A percentile compares a stretch with the other conserved stretches of the same genome.
phyloP scores from a whole-genome alignment of 2,329 filamentous ascomycete species.

The Colletotrichum tamarilloi region DNA sequence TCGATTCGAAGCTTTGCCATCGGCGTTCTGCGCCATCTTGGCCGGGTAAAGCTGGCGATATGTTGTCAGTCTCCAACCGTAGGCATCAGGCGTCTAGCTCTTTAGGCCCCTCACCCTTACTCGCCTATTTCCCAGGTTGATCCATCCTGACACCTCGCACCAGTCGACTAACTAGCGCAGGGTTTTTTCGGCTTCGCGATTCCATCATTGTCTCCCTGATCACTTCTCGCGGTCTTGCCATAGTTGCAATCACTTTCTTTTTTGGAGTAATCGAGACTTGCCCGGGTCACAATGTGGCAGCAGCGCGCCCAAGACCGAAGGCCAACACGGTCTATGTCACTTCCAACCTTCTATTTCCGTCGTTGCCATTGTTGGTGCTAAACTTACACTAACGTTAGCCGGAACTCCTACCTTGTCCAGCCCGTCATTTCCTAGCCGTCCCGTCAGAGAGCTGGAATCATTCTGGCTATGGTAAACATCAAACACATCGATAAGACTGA shows the following conservation, averaged over 20 bases:
- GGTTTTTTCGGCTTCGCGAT: conserved; percentile 10
- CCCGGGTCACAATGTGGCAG: conserved; percentile 12
- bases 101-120: conserved; percentile 1
- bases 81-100: conserved; percentile 13
- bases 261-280: conserved; percentile 1
- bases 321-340: background rate
- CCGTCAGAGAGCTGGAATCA: conserved; percentile 4
- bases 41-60: background rate
- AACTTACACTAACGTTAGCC: background rate
- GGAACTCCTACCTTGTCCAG: conserved; percentile 4
- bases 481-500: conserved; percentile 38
- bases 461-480: conserved; percentile 36
- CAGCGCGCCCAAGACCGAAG: conserved; percentile 4
- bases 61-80: conserved; percentile 10
- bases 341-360: conserved; percentile 12
- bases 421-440: conserved; percentile 13
- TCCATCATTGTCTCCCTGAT: background rate
- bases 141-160: background rate
- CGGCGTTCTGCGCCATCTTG: background rate
- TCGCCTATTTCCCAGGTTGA: conserved; percentile 7
- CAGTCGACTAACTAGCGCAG: background rate
- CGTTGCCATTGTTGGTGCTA: background rate
- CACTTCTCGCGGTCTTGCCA: background rate
- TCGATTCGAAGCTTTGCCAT: background rate
- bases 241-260: conserved; percentile 14